These are phyloP conservation scores for Pythium monospermum DNA, from an alignment of 352 stramenopile species.

Conservation along the genomic window DNA sequence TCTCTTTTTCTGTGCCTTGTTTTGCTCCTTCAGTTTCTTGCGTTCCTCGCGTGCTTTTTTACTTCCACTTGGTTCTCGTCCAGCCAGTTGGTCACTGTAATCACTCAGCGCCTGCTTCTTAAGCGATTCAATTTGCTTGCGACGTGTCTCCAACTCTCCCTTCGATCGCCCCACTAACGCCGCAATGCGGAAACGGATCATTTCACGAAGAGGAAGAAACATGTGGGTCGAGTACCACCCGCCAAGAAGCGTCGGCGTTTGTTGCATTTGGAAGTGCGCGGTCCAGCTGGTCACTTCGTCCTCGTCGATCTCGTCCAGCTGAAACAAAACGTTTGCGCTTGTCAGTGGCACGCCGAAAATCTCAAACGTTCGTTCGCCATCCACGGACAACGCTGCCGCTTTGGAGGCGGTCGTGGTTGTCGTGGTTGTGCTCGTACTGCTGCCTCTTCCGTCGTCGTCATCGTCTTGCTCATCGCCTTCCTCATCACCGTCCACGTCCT, in stretches of 20 bases:
- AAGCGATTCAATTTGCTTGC: constrained; percentile 61
- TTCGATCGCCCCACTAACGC: constrained; percentile 64
- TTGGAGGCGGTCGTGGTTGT: no score
- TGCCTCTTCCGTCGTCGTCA: constrained; percentile 22
- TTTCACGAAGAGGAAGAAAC: constrained; percentile 73
- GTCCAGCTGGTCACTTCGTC: constrained; percentile 55
- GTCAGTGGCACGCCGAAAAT: constrained; percentile 72
- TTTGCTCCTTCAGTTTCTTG: constrained; percentile 5
- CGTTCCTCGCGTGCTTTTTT: constrained; percentile 16
- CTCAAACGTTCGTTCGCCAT: constrained; percentile 38
- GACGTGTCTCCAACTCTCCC: constrained; percentile 54
- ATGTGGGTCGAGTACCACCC: constrained; percentile 80
- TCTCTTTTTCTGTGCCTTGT: constrained; percentile 17
- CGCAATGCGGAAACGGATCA: constrained; percentile 69
- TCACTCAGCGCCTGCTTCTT: constrained; percentile 69
- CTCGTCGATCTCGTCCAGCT: constrained; percentile 69
- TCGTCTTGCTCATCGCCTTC: constrained; percentile 22
- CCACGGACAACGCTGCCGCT: background rate
- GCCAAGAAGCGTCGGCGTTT: constrained; percentile 48
- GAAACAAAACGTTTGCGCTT: constrained; percentile 69
- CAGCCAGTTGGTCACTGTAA: constrained; percentile 41
- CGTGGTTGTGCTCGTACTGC: constrained; percentile 8
- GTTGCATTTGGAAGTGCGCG: constrained; percentile 37
- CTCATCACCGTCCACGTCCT: constrained; percentile 29
- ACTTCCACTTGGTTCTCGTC: constrained; percentile 13